Conservation (phyloP, 176 grass and related monocot genomes). For the Aegilops sharonensis region DNA sequence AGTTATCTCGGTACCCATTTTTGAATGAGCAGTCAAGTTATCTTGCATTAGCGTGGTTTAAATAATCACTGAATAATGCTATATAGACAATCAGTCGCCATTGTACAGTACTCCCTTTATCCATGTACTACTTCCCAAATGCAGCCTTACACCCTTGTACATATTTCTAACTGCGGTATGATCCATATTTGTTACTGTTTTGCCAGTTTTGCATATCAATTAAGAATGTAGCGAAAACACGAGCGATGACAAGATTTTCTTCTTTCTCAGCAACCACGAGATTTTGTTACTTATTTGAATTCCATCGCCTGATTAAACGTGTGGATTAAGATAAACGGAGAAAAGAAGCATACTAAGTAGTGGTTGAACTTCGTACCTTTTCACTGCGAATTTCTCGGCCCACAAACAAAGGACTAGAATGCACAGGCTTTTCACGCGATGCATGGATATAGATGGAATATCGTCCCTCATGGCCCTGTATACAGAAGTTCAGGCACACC, state of each 20-base stretch:
- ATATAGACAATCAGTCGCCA: constrained; percentile 10
- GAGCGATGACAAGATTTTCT: not conserved
- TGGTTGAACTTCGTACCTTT: constrained; percentile 61
- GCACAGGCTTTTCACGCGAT: constrained; percentile 74
- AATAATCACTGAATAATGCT: not conserved
- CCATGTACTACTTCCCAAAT: constrained; percentile 1
- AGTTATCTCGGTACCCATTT: not conserved
- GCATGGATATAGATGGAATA: constrained; percentile 93
- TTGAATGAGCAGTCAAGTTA: constrained; percentile 1
- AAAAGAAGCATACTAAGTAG: not conserved
- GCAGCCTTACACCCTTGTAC: not conserved
- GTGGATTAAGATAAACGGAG: constrained; percentile 17
- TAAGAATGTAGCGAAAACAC: not conserved
- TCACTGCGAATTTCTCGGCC: constrained; percentile 84
- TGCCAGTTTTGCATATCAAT: not conserved
- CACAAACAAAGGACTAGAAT: constrained; percentile 82
- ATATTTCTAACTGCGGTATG: not conserved
- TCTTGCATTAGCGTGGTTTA: not conserved
- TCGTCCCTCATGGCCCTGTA: constrained; percentile 70
- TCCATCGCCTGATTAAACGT: not conserved
- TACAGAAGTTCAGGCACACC: constrained; percentile 35
- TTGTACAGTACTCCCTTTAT: not conserved
- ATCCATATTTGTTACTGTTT: not conserved
- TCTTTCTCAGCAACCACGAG: constrained; percentile 18
- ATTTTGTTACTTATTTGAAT: not conserved